Evolutionary conservation across 2,329 filamentous ascomycete genomes (phyloP).

Genomic region (Tolypocladium sp.): DNA sequence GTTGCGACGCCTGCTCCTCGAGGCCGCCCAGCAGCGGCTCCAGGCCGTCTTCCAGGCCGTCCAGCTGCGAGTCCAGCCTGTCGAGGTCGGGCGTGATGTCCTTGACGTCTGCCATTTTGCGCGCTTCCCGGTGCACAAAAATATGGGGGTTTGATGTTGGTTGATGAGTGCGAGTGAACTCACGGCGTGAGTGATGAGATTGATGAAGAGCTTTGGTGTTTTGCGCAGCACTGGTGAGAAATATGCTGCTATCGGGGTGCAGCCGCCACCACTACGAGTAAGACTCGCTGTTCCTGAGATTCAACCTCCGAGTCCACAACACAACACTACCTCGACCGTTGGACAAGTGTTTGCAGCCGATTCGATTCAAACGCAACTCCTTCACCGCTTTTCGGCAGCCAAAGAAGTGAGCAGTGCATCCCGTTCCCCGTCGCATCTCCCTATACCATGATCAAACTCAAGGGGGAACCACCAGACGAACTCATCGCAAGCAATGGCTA

Average conservation of each 20-base stretch:
- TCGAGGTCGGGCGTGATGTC: constrained; percentile 61
- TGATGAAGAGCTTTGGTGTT: neutral
- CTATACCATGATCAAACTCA: too few relatives aligned
- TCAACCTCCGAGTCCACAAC: neutral
- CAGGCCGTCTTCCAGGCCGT: constrained; percentile 66
- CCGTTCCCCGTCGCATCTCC: too few relatives aligned
- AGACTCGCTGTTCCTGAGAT: neutral
- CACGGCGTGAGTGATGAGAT: neutral
- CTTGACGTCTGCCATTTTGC: constrained; percentile 30
- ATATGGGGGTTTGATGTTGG: neutral
- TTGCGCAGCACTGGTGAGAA: neutral
- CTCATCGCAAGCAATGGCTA: too few relatives aligned
- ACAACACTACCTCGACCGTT: neutral
- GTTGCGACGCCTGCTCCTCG: constrained; percentile 59
- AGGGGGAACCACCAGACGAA: too few relatives aligned
- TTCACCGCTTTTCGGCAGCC: too few relatives aligned
- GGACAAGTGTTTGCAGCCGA: too few relatives aligned
- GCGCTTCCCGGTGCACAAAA: neutral
- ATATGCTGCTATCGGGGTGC: neutral
- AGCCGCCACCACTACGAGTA: neutral
- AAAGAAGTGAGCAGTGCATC: too few relatives aligned
- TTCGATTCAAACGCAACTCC: too few relatives aligned
- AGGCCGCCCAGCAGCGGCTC: constrained; percentile 64
- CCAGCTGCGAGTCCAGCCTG: constrained; percentile 68
- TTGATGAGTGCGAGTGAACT: neutral